Evolutionary conservation across 352 stramenopile species (phyloP).

Genomic region (Globisporangium sylvaticum): DNA sequence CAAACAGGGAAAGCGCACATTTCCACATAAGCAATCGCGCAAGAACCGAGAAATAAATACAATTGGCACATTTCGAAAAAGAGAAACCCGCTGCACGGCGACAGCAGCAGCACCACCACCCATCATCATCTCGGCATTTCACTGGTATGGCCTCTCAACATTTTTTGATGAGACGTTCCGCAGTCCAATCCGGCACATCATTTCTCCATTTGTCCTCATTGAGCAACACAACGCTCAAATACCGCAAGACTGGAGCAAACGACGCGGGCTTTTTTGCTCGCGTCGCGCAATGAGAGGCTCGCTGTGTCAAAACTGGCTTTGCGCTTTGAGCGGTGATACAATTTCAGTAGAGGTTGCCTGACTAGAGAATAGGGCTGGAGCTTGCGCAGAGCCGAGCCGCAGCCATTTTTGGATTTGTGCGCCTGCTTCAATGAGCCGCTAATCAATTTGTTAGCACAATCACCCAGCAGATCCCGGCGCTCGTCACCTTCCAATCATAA

Average conservation of each 20-base stretch:
- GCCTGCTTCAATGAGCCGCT: not conserved
- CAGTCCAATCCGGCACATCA: not conserved
- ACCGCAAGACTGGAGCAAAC: not conserved
- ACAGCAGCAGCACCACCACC: not conserved
- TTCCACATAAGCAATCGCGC: not conserved
- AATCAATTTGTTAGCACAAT: constrained; percentile 10
- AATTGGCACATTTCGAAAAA: not conserved
- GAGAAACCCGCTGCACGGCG: not conserved
- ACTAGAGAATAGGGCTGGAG: not conserved
- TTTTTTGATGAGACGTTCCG: not conserved
- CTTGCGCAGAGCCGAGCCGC: too few species aligned
- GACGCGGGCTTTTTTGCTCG: not conserved
- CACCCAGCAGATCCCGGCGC: not conserved
- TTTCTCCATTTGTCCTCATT: not conserved
- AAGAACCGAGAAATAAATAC: not conserved
- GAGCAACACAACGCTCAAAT: not conserved
- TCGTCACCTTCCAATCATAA: not conserved
- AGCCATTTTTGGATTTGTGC: not conserved
- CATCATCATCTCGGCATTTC: not conserved
- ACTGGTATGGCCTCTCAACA: not conserved
- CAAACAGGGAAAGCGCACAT: not conserved
- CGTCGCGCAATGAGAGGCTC: not conserved
- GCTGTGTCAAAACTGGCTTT: not conserved
- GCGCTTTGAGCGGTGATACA: not conserved
- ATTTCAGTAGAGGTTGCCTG: not conserved